Conservation (phyloP, 371 early-diverging fungal species). For the Mucor racemosus region DNA sequence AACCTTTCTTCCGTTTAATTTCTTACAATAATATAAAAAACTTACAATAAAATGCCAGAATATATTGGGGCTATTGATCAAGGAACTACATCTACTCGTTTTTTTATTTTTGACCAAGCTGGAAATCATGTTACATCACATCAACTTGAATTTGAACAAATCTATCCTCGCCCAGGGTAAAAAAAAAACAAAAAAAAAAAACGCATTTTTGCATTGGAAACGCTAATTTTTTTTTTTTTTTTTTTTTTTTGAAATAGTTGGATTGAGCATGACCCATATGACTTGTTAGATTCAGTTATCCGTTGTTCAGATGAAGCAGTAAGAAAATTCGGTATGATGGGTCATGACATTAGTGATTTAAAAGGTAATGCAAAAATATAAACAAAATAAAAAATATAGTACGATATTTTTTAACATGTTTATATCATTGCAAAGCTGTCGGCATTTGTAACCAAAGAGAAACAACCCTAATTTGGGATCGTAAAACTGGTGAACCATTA, state of each 20-base stretch:
- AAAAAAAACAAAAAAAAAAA: neutral
- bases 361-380: conserved; percentile 47
- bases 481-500: conserved; percentile 78
- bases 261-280: conserved; percentile 90
- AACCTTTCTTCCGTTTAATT: conserved; percentile 6
- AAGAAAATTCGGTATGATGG: conserved; percentile 69
- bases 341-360: conserved; percentile 67
- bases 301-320: conserved; percentile 74
- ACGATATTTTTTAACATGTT: neutral
- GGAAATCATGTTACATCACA: conserved; percentile 79
- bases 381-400: neutral
- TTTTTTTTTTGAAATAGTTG: conserved; percentile 57
- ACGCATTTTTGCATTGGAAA: neutral
- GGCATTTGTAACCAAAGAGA: conserved; percentile 98
- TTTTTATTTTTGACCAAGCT: conserved; percentile 87
- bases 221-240: no score
- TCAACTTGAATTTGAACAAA: conserved; percentile 86
- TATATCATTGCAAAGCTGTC: conserved; percentile 53
- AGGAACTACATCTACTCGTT: conserved; percentile 93
- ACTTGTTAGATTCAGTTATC: conserved; percentile 74
- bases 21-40: neutral
- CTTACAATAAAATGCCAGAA: conserved; percentile 24
- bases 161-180: conserved; percentile 83
- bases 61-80: conserved; percentile 94
- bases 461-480: conserved; percentile 90